Evolutionary conservation across 1,284 basidiomycete species (phyloP).

Genomic region (Lignosus rhinocerotis): DNA sequence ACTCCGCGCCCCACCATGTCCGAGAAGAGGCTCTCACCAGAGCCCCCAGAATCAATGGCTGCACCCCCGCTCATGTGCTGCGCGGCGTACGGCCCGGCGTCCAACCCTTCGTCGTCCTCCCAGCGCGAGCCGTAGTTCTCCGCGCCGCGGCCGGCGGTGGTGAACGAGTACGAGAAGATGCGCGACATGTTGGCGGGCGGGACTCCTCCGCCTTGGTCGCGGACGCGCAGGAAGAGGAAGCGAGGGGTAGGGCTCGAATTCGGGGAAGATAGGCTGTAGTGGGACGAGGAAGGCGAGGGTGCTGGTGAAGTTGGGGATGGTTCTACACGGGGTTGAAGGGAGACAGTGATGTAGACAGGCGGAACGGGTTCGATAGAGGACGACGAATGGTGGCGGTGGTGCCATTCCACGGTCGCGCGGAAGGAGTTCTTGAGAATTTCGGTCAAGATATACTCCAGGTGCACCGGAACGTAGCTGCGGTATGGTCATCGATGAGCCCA

Average conservation of each 20-base stretch:
- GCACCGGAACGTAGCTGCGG: slow-evolving; percentile 80
- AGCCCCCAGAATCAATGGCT: slow-evolving; percentile 56
- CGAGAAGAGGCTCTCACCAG: slow-evolving; percentile 55
- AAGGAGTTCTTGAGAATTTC: slow-evolving; percentile 90
- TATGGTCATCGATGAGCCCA: slow-evolving; percentile 15
- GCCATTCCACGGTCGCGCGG: slow-evolving; percentile 84
- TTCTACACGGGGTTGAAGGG: slow-evolving; percentile 44
- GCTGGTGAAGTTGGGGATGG: neutral
- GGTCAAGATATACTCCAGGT: slow-evolving; percentile 87
- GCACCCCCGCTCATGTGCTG: slow-evolving; percentile 73
- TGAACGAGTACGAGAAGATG: slow-evolving; percentile 91
- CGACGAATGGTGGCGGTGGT: slow-evolving; percentile 43
- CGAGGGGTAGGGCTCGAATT: slow-evolving; percentile 19
- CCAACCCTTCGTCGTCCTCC: slow-evolving; percentile 47
- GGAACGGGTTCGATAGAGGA: slow-evolving; percentile 46
- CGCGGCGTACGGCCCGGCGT: slow-evolving; percentile 70
- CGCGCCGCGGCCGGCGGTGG: slow-evolving; percentile 60
- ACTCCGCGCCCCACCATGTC: slow-evolving; percentile 78
- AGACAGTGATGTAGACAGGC: slow-evolving; percentile 73
- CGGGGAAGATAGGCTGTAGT: neutral
- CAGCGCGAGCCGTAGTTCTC: slow-evolving; percentile 34
- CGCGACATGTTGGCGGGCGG: slow-evolving; percentile 70
- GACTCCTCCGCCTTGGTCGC: slow-evolving; percentile 88
- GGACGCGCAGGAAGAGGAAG: slow-evolving; percentile 76
- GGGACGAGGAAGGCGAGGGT: neutral